Evolutionary conservation across 306 rosid species (phyloP), one percentile per base, ranked within the genome.

Genomic region (Adenanthera pavonina): DNA sequence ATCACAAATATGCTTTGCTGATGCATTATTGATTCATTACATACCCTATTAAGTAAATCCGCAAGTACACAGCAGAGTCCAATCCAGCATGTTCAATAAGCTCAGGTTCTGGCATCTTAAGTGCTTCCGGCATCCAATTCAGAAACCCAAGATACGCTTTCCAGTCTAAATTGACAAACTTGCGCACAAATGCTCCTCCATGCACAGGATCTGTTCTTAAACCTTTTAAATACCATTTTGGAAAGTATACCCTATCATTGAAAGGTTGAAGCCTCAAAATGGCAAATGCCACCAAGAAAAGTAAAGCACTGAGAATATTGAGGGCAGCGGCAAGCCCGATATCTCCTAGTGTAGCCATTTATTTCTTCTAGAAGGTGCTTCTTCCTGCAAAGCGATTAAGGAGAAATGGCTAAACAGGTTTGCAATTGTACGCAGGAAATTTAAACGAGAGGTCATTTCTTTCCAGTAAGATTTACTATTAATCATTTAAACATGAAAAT

Each of bases 111-210:
- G 99, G 99, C 99, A 95, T 95, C 82, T 78, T 84, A 74, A 95
- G 80, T n/a, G 99, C 99, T 9, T 77, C 98, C 12, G 98, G 97
- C 96, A 95, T 93, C 99, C 99, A 95, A 85, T 89, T 89, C 88
- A 93, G 77, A 66, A 93, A 95, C 84, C 88, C 67, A 53, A 90
- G 1, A 80, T 95, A 95, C 33, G 99, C 67, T 81, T 91, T 86
- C 81, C 88, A 95, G 85, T 95, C 99, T 78, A 95, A 84, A 85
- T 95, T 95, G 76, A 95, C 98, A 80, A 95, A 86, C 79, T 88
- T 88, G 44, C 91, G 86, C 43, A 92, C 89, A 83, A 91, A 90
- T 2, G 91, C 86, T 41, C 98, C 98, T 43, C 94, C 89, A 1
- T 72, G 86, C 13, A 87, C 78, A 38, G 99, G 99, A 86, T 95